Evolutionary conservation across 345 rosid species (phyloP), one percentile per base, ranked within the genome.

Genomic region (Lenwebbia sp.): DNA sequence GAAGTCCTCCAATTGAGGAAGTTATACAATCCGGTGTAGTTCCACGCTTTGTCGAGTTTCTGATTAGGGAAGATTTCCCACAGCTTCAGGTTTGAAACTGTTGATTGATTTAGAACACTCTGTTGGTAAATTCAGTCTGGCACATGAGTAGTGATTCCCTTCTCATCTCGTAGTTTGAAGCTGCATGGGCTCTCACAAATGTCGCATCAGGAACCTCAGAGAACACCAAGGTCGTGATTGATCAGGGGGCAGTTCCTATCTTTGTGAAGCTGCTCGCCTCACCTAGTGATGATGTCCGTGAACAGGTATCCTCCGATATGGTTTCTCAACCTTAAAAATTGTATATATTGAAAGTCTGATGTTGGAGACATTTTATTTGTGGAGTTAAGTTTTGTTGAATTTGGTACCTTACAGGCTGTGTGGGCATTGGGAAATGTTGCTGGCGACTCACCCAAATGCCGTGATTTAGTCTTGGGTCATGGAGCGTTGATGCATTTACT

Each of bases 381-480:
- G 56, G 83, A 26, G 13, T 58, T 62, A n/a, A n/a, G 21, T 21
- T 60, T 78, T 25, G 26, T 76, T 70, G 41, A 10, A 52, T 55
- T 49, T 76, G 76, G 76, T 5, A 51, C 51, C 70, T 5, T 85
- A 85, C 85, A 96, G 98, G 99, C 98, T 90, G 95, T 96, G 22
- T 96, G 99, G 99, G 98, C 98, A 17, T 87, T 96, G 87, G 99
- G 98, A 84, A 96, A 96, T 90, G 92, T 96, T 88, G 98, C 99
- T 86, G 99, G 99, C 21, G 99, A 96, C 87, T 95, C 98, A 70
- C 94, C 99, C 84, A 92, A 91, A 85, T 96, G 98, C 85, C 98
- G 98, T 82, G 98, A 96, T 91, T 94, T 95, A 86, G 99, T 96
- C 55, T 97, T 95, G 84, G 85, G 91, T 30, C 86, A 90, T 85